Percentiles rank a stretch among this genome's conserved stretches.
Evolutionary conservation across 257 asterid genomes (phyloP).

Genomic region (Solanum arcanum): DNA sequence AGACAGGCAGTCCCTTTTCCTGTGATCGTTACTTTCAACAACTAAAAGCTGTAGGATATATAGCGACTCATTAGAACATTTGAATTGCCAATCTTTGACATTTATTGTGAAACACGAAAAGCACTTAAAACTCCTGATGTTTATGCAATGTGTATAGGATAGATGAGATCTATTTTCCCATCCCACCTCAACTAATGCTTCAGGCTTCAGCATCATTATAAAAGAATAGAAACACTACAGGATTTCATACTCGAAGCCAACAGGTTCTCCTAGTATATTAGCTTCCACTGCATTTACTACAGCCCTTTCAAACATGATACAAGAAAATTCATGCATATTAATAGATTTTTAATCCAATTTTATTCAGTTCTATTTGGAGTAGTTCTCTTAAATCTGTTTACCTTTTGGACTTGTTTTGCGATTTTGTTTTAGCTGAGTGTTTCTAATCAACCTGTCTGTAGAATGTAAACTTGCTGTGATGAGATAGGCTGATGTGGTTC

Average conservation of each 20-base stretch:
- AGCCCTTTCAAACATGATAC: not conserved
- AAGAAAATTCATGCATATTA: not conserved
- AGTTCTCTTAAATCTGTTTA: not conserved
- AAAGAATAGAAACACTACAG: not conserved
- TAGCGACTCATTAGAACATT: not conserved
- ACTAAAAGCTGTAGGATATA: not conserved
- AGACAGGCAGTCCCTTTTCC: not conserved
- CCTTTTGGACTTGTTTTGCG: not conserved
- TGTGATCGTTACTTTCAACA: not conserved
- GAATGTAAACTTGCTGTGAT: not conserved
- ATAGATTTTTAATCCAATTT: not conserved
- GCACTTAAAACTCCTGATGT: not conserved
- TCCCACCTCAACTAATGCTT: not conserved
- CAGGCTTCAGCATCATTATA: not conserved
- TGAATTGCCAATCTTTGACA: not conserved
- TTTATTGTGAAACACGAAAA: not conserved
- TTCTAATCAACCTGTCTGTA: not conserved
- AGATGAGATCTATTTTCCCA: not conserved
- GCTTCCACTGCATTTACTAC: not conserved
- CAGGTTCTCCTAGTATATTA: constrained; percentile 57
- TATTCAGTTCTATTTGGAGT: not conserved
- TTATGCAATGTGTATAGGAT: not conserved
- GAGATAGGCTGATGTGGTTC: not conserved
- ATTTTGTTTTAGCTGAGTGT: not conserved
- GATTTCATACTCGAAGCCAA: constrained; percentile 62